Evolutionary conservation across 306 rosid genomes (phyloP), one percentile per base, ranked within the genome.

Genomic region (Sindora glabra): DNA sequence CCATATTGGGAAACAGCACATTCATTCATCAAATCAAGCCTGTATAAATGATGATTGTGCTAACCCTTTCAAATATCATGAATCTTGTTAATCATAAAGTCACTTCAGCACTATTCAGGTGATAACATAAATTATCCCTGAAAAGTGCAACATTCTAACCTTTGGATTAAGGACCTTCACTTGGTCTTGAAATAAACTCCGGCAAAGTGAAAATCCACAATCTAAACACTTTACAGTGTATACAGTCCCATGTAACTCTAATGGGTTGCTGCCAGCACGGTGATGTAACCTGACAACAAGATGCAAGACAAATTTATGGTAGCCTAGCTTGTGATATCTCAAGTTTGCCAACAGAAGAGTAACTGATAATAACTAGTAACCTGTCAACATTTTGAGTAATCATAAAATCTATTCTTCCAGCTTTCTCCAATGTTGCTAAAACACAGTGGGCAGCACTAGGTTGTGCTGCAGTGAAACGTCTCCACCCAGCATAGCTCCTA

Each of bases 401-500:
- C 83, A 90, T 79, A 40, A 81, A 79, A 59, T 87, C 46, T 5
- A 90, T 69, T 29, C 81, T 79, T 48, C 90, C 89, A 61, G 82
- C 89, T 55, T 79, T 87, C 69, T 87, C 95, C 9, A 90, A 68
- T 19, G 89, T 54, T 53, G 97, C 81, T 74, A 90, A 70, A 73
- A 95, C 81, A 41, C 59, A 34, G 79, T 87, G 90, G 38, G 94
- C 96, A 50, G 81, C 81, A 64, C 90, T 52, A 42, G 97, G 97
- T 61, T 77, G 83, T 13, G 96, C 89, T 2, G 83, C 85, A 15
- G 89, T 68, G 57, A 90, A 87, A 17, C 49, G 68, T 72, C 86
- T 91, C 97, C 96, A 91, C 34, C 96, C 97, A 48, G 97, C 91
- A 79, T 82, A 91, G 78, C 97, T 91, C 71, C 97, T 79, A 50